These are phyloP conservation scores for Gillenia trifoliata DNA, from an alignment of 306 rosid species.

Conservation along the genomic window DNA sequence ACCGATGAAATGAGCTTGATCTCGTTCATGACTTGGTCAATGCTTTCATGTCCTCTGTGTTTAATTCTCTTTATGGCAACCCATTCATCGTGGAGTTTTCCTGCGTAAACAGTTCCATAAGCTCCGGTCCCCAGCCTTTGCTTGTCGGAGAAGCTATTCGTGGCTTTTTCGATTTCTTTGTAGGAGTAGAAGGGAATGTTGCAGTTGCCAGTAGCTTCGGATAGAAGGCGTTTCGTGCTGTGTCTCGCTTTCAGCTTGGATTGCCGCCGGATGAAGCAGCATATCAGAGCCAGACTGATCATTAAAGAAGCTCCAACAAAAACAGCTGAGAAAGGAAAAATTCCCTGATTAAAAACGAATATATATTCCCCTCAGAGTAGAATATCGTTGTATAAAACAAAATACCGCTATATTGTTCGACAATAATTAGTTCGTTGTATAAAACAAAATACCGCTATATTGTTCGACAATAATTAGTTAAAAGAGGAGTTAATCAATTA, in stretches of 20 bases:
- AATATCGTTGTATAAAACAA: neutral
- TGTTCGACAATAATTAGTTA: neutral
- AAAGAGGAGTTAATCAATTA: conserved; percentile 9
- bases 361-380: neutral
- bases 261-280: conserved; percentile 57
- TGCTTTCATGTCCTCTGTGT: conserved; percentile 61
- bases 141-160: conserved; percentile 75
- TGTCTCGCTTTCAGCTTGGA: conserved; percentile 47
- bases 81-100: conserved; percentile 64
- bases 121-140: conserved; percentile 83
- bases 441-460: neutral
- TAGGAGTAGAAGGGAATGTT: conserved; percentile 62
- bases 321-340: conserved; percentile 37
- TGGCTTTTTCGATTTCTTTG: conserved; percentile 83
- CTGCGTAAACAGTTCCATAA: conserved; percentile 86
- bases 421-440: neutral
- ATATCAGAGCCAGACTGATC: conserved; percentile 37
- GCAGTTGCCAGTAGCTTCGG: conserved; percentile 68
- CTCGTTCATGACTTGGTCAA: conserved; percentile 81
- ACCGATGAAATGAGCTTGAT: conserved; percentile 78
- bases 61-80: conserved; percentile 82
- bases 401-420: neutral
- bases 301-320: conserved; percentile 46
- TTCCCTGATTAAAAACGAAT: neutral
- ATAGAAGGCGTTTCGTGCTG: conserved; percentile 65